A percentile compares a stretch with the other conserved stretches of the same genome.
Conservation (phyloP, 805 yeast species). For the Candida manassasensis region DNA sequence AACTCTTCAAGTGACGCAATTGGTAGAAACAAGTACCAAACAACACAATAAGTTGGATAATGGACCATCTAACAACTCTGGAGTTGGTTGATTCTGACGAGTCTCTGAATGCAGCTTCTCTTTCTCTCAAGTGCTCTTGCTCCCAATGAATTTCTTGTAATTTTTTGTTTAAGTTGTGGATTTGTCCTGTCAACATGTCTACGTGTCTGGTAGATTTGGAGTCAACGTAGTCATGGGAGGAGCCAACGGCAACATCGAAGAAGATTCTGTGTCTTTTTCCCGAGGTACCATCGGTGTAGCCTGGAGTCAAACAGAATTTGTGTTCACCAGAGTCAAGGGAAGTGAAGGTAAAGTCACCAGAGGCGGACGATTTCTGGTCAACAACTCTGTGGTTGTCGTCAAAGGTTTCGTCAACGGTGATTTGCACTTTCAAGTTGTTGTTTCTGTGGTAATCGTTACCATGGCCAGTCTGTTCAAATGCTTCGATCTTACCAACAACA, state of each 20-base stretch:
- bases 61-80: slow-evolving; percentile 68
- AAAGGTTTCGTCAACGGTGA: slow-evolving; percentile 71
- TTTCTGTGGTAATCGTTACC: slow-evolving; percentile 47
- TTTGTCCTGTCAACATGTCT: slow-evolving; percentile 34
- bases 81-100: slow-evolving; percentile 72
- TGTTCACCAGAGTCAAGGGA: slow-evolving; percentile 85
- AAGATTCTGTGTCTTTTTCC: slow-evolving; percentile 62
- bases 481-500: slow-evolving; percentile 71
- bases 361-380: slow-evolving; percentile 54
- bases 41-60: slow-evolving; percentile 65
- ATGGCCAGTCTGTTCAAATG: slow-evolving; percentile 52
- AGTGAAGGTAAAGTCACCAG: slow-evolving; percentile 73
- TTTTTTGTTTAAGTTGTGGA: slow-evolving; percentile 35
- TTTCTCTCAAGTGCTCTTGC: slow-evolving; percentile 57
- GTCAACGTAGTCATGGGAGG: slow-evolving; percentile 57
- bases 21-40: slow-evolving; percentile 71
- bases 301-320: slow-evolving; percentile 62
- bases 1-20: slow-evolving; percentile 67
- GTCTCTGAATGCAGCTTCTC: slow-evolving; percentile 75
- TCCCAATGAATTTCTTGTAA: slow-evolving; percentile 39
- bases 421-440: slow-evolving; percentile 54
- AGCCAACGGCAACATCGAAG: slow-evolving; percentile 69
- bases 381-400: slow-evolving; percentile 79
- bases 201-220: slow-evolving; percentile 53
- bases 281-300: slow-evolving; percentile 65